These are phyloP conservation scores for Cornus controversa DNA, from an alignment of 148 eudicot species.

Conservation along the genomic window DNA sequence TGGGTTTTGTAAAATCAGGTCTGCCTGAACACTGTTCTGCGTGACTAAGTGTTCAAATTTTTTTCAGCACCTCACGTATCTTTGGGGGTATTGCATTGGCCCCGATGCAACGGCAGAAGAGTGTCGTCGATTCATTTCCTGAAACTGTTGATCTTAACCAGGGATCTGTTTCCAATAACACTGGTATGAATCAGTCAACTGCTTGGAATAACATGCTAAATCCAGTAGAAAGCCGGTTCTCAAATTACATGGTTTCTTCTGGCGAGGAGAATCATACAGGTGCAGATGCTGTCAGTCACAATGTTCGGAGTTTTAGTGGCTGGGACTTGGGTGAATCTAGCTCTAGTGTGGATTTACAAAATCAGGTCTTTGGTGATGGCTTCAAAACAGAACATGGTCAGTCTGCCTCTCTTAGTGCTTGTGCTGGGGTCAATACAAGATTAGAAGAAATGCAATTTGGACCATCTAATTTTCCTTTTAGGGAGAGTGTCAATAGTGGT, in stretches of 20 bases:
- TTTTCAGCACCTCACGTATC: background rate
- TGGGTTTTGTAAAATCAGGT: background rate
- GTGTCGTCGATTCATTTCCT: slow-evolving; percentile 32
- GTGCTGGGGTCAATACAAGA: slow-evolving; percentile 14
- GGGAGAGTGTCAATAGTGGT: slow-evolving; percentile 15
- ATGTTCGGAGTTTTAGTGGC: slow-evolving; percentile 23
- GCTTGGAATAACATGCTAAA: slow-evolving; percentile 26
- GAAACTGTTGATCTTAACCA: slow-evolving; percentile 44
- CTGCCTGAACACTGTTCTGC: slow-evolving; percentile 1
- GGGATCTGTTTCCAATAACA: slow-evolving; percentile 35
- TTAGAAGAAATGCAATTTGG: slow-evolving; percentile 22
- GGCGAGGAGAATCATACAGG: slow-evolving; percentile 16
- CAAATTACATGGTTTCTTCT: slow-evolving; percentile 24
- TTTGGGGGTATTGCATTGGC: slow-evolving; percentile 4
- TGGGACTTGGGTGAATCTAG: slow-evolving; percentile 54
- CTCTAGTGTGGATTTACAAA: slow-evolving; percentile 29
- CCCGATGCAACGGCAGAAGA: slow-evolving; percentile 38
- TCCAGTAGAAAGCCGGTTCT: slow-evolving; percentile 32
- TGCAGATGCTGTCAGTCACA: slow-evolving; percentile 11
- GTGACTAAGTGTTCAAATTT: background rate
- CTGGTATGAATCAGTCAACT: slow-evolving; percentile 28
- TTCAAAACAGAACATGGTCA: slow-evolving; percentile 21
- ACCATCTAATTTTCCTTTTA: slow-evolving; percentile 15
- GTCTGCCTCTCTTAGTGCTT: slow-evolving; percentile 16
- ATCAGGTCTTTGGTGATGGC: slow-evolving; percentile 16